These are phyloP conservation scores for Leccinum griseonigrum DNA, from an alignment of 1,284 basidiomycete genomes.

Conservation along the genomic window DNA sequence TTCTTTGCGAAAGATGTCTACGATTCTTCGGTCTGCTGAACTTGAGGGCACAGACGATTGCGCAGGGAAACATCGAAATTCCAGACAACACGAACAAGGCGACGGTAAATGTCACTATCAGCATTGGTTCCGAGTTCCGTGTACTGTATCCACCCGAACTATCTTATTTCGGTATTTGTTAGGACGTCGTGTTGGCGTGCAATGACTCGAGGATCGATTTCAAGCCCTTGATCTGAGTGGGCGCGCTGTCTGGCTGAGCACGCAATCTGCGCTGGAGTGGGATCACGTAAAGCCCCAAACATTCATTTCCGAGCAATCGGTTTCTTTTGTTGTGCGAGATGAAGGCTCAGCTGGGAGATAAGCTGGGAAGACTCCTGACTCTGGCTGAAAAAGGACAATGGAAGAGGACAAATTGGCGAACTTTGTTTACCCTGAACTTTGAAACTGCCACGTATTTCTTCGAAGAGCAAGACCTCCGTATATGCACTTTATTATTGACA, in stretches of 20 bases:
- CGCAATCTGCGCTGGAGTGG: constrained; percentile 2
- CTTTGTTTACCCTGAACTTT: constrained; percentile 17
- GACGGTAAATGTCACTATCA: constrained; percentile 31
- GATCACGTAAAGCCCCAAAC: constrained; percentile 14
- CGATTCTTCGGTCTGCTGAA: constrained; percentile 1
- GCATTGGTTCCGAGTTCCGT: constrained; percentile 5
- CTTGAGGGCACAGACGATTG: constrained; percentile 47
- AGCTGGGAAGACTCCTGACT: constrained; percentile 23
- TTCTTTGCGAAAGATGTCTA: not conserved
- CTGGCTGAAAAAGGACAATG: not conserved
- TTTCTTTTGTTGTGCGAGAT: constrained; percentile 12
- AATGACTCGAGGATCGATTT: constrained; percentile 5
- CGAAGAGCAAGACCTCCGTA: not conserved
- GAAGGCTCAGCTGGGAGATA: constrained; percentile 22
- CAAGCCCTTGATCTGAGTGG: constrained; percentile 12
- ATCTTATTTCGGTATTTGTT: constrained; percentile 31
- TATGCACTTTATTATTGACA: not conserved
- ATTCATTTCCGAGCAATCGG: constrained; percentile 20
- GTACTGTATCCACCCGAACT: constrained; percentile 8
- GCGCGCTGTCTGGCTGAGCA: constrained; percentile 9
- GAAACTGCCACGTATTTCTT: constrained; percentile 7
- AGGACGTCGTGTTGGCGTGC: constrained; percentile 11
- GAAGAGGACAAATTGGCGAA: constrained; percentile 19
- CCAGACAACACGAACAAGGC: constrained; percentile 52
- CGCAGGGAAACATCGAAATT: constrained; percentile 76